Evolutionary conservation across 441 rosid genomes (phyloP), one percentile per base, ranked within the genome.

Genomic region (Gossypium aridum): DNA sequence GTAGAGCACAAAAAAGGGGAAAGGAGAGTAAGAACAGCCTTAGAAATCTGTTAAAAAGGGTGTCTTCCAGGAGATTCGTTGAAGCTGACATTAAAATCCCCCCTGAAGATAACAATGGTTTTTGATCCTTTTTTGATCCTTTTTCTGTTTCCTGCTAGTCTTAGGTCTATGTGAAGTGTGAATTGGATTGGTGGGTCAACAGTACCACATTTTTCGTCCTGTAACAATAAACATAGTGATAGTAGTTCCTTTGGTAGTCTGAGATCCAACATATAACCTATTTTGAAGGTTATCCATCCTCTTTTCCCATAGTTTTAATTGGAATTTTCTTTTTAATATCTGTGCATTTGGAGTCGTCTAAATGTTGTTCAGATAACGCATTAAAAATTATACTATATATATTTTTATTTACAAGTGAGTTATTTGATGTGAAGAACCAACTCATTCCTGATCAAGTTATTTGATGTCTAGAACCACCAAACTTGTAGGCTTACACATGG

Each of bases 21-120:
- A 84, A 51, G 34, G 87, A 85, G 77, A 83, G 89, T 54, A 86
- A 77, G 86, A 88, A 83, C 39, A 89, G 64, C 64, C 64, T 60
- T 61, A 85, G 87, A 77, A 88, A 80, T 81, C 80, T 90, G 84
- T 88, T 90, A 56, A 84, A 69, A 83, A 78, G 79, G 51, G 66
- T 86, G n/a, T 74, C 83, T 25, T 89, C 92, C 0, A 77, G 77
- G 80, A 87, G 92, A 78, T 87, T 78, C 76, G 79, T 75, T 60
- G 70, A 77, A 60, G 57, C 71, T 59, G 71, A 76, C 56, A 54
- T 71, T 56, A 56, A 34, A 34, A 20, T 20, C 78, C 83, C 75
- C 28, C 54, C 31, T 5, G 26, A 75, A 70, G 66, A 62, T 45
- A 60, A 53, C 61, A 51, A 47, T 59, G 45, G 45, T 10, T 79